Percentiles rank a stretch among this genome's conserved stretches.
Conservation (phyloP, 1,284 basidiomycete species). For the Mycosarcoma mackinlayi region DNA sequence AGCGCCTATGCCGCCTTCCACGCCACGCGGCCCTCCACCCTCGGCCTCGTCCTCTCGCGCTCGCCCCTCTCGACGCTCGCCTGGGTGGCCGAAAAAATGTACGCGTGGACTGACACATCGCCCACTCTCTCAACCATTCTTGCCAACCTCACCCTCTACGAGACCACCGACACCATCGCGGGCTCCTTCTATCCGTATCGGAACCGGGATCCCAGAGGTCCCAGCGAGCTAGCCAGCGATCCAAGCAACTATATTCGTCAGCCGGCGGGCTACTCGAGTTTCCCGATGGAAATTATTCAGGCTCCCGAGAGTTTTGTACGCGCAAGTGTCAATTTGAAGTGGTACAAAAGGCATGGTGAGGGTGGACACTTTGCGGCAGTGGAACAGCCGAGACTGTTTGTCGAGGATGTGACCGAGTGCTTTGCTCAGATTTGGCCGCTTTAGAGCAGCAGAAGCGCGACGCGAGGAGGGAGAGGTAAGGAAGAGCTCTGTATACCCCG, state of each 20-base stretch:
- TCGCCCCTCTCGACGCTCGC: slow-evolving; percentile 69
- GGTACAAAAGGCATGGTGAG: slow-evolving; percentile 65
- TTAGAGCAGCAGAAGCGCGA: not conserved
- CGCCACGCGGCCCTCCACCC: slow-evolving; percentile 69
- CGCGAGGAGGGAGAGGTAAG: too few relatives aligned
- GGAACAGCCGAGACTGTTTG: slow-evolving; percentile 69
- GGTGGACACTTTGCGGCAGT: slow-evolving; percentile 69
- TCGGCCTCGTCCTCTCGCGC: slow-evolving; percentile 67
- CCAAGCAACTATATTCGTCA: slow-evolving; percentile 62
- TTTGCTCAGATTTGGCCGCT: slow-evolving; percentile 48
- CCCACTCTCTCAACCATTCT: slow-evolving; percentile 59
- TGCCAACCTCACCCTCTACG: slow-evolving; percentile 69
- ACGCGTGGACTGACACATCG: slow-evolving; percentile 68
- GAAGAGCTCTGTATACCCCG: too few relatives aligned
- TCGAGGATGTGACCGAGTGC: slow-evolving; percentile 63
- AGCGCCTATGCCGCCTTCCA: slow-evolving; percentile 61
- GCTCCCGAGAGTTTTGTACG: slow-evolving; percentile 68
- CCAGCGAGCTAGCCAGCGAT: slow-evolving; percentile 14
- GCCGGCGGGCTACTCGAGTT: slow-evolving; percentile 69
- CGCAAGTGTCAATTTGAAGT: slow-evolving; percentile 66
- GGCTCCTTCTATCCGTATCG: slow-evolving; percentile 70
- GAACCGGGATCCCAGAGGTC: slow-evolving; percentile 56
- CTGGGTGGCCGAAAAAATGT: slow-evolving; percentile 70
- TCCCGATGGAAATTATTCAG: slow-evolving; percentile 68
- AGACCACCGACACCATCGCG: slow-evolving; percentile 69